Conservation (phyloP, 768 basidiomycete species). For the Suillus decipiens region DNA sequence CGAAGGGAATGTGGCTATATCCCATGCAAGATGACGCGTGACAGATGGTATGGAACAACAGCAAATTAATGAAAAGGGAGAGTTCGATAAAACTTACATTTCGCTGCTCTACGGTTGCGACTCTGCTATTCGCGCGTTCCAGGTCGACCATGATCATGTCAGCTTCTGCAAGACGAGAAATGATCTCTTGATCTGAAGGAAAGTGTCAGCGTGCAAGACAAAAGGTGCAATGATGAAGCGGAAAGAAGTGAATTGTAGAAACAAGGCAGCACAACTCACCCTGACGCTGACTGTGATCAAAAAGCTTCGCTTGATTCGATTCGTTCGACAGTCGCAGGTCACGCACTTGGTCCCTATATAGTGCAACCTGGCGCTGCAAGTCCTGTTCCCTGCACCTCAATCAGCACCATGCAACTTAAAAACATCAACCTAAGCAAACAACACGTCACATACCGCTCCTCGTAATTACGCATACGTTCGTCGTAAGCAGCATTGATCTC, state of each 20-base stretch:
- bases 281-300: conserved; percentile 90
- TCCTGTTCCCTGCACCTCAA: conserved; percentile 77
- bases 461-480: conserved; percentile 93
- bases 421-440: not conserved
- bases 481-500: conserved; percentile 97
- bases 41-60: not conserved
- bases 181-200: conserved; percentile 80
- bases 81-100: conserved; percentile 57
- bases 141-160: conserved; percentile 96
- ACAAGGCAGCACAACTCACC: conserved; percentile 46
- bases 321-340: conserved; percentile 92
- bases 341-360: conserved; percentile 85
- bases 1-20: not conserved
- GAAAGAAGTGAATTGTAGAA: not conserved
- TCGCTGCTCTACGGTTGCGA: conserved; percentile 88
- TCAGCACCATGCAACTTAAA: conserved; percentile 3
- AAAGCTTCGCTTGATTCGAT: conserved; percentile 86
- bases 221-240: not conserved
- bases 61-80: not conserved
- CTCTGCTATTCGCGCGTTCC: conserved; percentile 91
- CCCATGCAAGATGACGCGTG: not conserved
- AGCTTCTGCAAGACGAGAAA: conserved; percentile 87
- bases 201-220: not conserved
- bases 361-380: conserved; percentile 85
- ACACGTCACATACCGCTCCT: conserved; percentile 70